Evolutionary conservation across 1,139 yeast genomes (phyloP), one percentile per base, ranked within the genome.

Genomic region (Waltiozyma sp.): DNA sequence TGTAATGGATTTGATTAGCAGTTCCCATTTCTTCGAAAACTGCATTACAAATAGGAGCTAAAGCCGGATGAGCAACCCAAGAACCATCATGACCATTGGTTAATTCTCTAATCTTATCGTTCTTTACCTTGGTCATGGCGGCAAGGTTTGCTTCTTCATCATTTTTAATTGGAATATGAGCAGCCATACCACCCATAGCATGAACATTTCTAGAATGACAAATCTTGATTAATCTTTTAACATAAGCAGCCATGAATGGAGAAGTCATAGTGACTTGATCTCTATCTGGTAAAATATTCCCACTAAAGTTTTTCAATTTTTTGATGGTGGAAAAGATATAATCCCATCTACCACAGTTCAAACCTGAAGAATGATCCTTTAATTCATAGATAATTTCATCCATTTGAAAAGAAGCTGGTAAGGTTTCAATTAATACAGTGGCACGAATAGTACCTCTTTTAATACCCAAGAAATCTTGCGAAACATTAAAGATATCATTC

Each of bases 171-270:
- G 89, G 89, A 54, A 81, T 81, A 64, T 80, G 86, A 24, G 89
- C 89, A 52, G 88, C 88, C 89, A 81, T 81, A 50, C 89, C 89
- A 50, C 89, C 89, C 75, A 81, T 78, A 40, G 87, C 91, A 60
- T 77, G 85, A 36, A 81, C 87, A 52, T 80, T 82, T 58, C 88
- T 75, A 62, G 72, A 71, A 66, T 81, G 89, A 61, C 86, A 78
- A 41, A 84, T 78, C 63, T 78, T 68, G 54, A 81, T 81, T 55
- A 81, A 70, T 44, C 77, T 69, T 53, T 75, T 73, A 47, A 80
- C 87, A 56, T 81, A 81, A 16, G 83, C 68, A 40, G 77, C 66
- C 88, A 81, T 80, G 65, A 81, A 81, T 39, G 86, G 86, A 43
- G 80, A 83, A 49, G 72, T 67, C 89, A 81, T 81, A 38, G 83